Evolutionary conservation across 1,139 yeast genomes (phyloP).

Genomic region (Debaryomycetaceae sp.): DNA sequence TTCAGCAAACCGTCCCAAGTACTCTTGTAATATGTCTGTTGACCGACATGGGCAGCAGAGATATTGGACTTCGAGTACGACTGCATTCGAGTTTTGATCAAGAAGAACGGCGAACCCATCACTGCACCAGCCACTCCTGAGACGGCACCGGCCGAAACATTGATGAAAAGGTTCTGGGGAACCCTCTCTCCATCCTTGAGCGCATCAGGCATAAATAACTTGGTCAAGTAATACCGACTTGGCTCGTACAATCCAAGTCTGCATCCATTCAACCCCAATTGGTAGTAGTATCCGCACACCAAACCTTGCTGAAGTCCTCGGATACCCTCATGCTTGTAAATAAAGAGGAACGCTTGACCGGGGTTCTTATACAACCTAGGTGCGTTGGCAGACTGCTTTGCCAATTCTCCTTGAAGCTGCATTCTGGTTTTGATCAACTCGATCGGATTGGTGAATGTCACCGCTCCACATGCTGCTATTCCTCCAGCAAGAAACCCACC

Average conservation of each 20-base stretch:
- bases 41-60: conserved; percentile 61
- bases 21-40: conserved; percentile 81
- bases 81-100: conserved; percentile 95
- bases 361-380: conserved; percentile 73
- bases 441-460: conserved; percentile 92
- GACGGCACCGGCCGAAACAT: conserved; percentile 76
- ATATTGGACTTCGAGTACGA: conserved; percentile 56
- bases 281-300: conserved; percentile 79
- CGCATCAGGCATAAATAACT: conserved; percentile 48
- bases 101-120: conserved; percentile 85
- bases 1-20: conserved; percentile 65
- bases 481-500: conserved; percentile 96
- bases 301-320: conserved; percentile 88
- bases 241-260: conserved; percentile 95
- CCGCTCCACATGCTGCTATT: conserved; percentile 96
- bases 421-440: conserved; percentile 91
- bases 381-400: conserved; percentile 45
- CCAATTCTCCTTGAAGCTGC: conserved; percentile 93
- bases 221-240: conserved; percentile 58
- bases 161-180: conserved; percentile 60
- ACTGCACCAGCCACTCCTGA: conserved; percentile 91
- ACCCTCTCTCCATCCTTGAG: conserved; percentile 41
- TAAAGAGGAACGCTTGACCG: conserved; percentile 75
- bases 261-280: conserved; percentile 88
- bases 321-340: conserved; percentile 78